These are phyloP conservation scores for Fraxinus cuspidata DNA, from an alignment of 257 asterid genomes.

Conservation along the genomic window DNA sequence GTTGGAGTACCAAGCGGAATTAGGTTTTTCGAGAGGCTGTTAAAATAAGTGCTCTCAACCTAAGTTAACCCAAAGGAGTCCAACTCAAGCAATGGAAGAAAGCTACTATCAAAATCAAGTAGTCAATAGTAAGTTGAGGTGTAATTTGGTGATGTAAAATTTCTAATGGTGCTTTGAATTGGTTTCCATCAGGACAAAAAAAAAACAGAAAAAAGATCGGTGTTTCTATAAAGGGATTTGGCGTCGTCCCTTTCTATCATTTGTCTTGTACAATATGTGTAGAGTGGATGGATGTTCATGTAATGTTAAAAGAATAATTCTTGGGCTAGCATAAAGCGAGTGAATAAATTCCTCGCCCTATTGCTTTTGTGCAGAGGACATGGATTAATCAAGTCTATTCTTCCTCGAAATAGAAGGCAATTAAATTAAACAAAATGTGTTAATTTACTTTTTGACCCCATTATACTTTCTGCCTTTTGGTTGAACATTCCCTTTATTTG, in stretches of 20 bases:
- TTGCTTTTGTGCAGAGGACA: constrained; percentile 17
- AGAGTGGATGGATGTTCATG: constrained; percentile 40
- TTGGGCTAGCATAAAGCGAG: constrained; percentile 23
- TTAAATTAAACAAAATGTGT: not conserved
- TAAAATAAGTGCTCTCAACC: constrained; percentile 64
- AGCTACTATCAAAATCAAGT: constrained; percentile 32
- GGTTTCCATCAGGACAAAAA: constrained; percentile 17
- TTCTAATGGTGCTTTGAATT: constrained; percentile 15
- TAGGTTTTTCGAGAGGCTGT: constrained; percentile 66
- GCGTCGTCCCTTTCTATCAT: constrained; percentile 29
- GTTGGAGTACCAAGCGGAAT: constrained; percentile 51
- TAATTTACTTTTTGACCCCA: constrained; percentile 14
- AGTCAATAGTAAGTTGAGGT: constrained; percentile 36
- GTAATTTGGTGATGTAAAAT: constrained; percentile 40
- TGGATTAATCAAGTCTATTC: not conserved
- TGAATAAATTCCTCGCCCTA: constrained; percentile 20
- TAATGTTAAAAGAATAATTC: constrained; percentile 31
- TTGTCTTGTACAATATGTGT: constrained; percentile 38
- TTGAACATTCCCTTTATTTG: constrained; percentile 16
- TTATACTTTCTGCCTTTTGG: not conserved
- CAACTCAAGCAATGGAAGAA: constrained; percentile 39
- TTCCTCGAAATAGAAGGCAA: not conserved
- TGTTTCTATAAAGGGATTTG: constrained; percentile 32
- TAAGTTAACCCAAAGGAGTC: constrained; percentile 51
- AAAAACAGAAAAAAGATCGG: not conserved